Evolutionary conservation across 164 flowering plant species (phyloP), one percentile per base, ranked within the genome.

Genomic region (Litsea cubeba): DNA sequence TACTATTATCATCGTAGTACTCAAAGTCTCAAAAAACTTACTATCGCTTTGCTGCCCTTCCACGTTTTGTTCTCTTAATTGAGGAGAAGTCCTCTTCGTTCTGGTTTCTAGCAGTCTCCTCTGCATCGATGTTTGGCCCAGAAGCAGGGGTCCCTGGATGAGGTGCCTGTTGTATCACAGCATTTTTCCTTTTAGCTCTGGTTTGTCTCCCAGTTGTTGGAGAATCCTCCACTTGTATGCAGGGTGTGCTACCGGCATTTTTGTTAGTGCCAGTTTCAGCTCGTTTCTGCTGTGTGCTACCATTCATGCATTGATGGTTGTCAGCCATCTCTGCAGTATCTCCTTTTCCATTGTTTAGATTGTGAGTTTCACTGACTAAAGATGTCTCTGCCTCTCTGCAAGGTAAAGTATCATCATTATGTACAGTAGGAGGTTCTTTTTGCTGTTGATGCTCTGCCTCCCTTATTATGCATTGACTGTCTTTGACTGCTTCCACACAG

Each of bases 11-110:
- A 26, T 30, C 18, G 8, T 18, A 68, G 40, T 20, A 68, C 40
- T 23, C 46, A 11, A 22, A 28, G 24, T 32, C 64, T 35, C 54
- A 30, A 68, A 15, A 40, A 28, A 78, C 76, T 75, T 72, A 79
- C 78, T 50, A 7, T 4, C 10, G 73, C 18, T 50, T 71, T 11
- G 60, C 40, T 35, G 51, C 30, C 73, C 66, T 63, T 72, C 22
- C 50, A 1, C 26, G 70, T 64, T 57, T 79, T 35, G 15, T 63
- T 28, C 23, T 35, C 49, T 51, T 11, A 25, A 20, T 50, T 57
- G 57, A 62, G 72, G 73, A 71, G 8, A 62, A 8, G 18, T 50
- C 49, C 72, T 70, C 74, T 10, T 70, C 68, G 32, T 26, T 62
- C 60, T 74, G 12, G 25, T 46, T 66, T 10, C 25, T 54, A 18